Base-by-base conservation (phyloP, 441 rosid genomes). In the Aleurites moluccanus region DNA sequence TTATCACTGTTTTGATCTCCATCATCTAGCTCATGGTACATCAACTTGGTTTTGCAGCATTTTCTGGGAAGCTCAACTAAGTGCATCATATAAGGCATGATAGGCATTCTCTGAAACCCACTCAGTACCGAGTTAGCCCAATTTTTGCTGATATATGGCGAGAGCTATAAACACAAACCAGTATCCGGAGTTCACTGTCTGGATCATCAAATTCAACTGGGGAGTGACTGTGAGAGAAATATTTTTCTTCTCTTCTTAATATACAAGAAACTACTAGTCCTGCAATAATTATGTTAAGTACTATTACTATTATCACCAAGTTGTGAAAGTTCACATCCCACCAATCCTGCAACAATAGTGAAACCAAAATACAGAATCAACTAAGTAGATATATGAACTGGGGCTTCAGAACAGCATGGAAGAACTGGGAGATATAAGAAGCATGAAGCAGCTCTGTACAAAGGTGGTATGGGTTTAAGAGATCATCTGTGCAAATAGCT, bases 11-110 rank as follows among this genome's bases (percentile, higher is more conserved):
- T 83, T 30, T 76, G 80, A 63, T 73, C 93, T 0, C 89, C 89
- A 27, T 88, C 94, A 66, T 89, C 88, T 20, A 86, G 83, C 66
- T 93, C 87, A 52, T 88, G 91, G 83, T 93, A 91, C 83, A 88
- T 71, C 35, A 89, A 35, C n/a, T 81, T 74, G 47, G 70, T 84
- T 9, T 78, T 69, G 67, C 81, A 81, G 5, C 76, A 84, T 77
- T 87, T 92, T 80, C 80, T 87, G 0, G 91, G 88, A 44, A 92
- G 91, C 73, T 93, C 97, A 66, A 92, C 88, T 21, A 92, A 85
- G 80, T 93, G 96, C 83, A 85, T 85, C 72, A 93, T 64, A 77
- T 86, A 86, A 9, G 98, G 88, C 0, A 79, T 77, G 75, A 88
- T 70, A 1, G 85, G 88, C 0, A 89, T 73, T 5, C 75, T 74